phyloP scores from a whole-genome alignment of 768 basidiomycete species.

The Asterophora lycoperdoides region DNA sequence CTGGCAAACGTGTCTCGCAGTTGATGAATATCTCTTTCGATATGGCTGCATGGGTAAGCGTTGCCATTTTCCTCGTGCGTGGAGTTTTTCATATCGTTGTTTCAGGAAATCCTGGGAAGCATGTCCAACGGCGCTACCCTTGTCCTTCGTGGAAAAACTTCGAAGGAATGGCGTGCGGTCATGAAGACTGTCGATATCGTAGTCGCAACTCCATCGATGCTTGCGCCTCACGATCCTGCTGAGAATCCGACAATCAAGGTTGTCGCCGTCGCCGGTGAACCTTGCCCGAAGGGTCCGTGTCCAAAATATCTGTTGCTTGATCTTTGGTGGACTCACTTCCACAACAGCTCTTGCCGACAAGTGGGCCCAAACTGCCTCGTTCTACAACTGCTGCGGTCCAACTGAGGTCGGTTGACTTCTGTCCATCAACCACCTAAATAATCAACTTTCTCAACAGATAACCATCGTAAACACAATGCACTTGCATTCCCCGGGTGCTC shows the following conservation, averaged over 20 bases:
- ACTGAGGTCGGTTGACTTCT: conserved; percentile 36
- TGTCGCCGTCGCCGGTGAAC: conserved; percentile 50
- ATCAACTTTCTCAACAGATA: conserved; percentile 26
- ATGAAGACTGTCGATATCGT: conserved; percentile 49
- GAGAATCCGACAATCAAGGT: conserved; percentile 48
- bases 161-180: conserved; percentile 44
- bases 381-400: conserved; percentile 51
- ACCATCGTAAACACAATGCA: conserved; percentile 53
- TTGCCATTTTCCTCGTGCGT: neutral
- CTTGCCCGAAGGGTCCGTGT: conserved; percentile 40
- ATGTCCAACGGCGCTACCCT: conserved; percentile 49
- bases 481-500: conserved; percentile 32
- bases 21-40: conserved; percentile 62
- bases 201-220: conserved; percentile 51
- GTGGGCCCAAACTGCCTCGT: conserved; percentile 39
- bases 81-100: conserved; percentile 33
- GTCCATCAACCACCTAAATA: too few species aligned
- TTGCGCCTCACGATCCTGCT: conserved; percentile 41
- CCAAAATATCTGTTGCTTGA: conserved; percentile 6
- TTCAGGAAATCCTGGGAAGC: conserved; percentile 49
- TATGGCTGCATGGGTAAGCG: conserved; percentile 55
- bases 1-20: conserved; percentile 52
- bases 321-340: neutral
- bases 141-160: conserved; percentile 47
- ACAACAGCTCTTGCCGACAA: conserved; percentile 32